Evolutionary conservation across 1,284 basidiomycete species (phyloP).

Genomic region (Ceratobasidium sp.): DNA sequence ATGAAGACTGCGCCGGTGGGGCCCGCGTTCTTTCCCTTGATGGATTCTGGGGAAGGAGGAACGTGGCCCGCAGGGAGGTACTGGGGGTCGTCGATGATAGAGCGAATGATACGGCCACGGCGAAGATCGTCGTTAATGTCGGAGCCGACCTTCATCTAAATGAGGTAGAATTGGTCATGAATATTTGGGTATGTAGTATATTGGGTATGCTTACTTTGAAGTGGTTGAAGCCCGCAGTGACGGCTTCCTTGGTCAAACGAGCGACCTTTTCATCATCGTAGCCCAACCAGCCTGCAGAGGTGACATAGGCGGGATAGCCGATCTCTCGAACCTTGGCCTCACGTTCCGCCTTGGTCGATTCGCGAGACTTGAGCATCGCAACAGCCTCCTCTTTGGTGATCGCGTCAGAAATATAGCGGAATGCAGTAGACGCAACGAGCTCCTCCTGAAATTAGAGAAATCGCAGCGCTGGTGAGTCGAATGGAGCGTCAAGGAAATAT

Average conservation of each 20-base stretch:
- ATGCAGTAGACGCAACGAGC: constrained; percentile 85
- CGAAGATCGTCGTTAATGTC: constrained; percentile 86
- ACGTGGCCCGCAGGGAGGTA: constrained; percentile 70
- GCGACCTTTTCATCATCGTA: constrained; percentile 94
- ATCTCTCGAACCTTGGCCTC: constrained; percentile 77
- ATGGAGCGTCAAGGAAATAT: neutral
- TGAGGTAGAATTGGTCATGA: constrained; percentile 21
- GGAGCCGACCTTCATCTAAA: constrained; percentile 91
- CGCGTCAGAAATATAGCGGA: constrained; percentile 94
- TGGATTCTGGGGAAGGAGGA: constrained; percentile 74
- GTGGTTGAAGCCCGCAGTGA: constrained; percentile 91
- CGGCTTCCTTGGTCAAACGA: constrained; percentile 86
- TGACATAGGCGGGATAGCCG: constrained; percentile 95
- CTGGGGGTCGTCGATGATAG: constrained; percentile 92
- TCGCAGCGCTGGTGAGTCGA: constrained; percentile 35
- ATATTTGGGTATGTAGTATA: neutral
- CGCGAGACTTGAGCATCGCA: constrained; percentile 82
- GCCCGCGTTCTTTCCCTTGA: constrained; percentile 91
- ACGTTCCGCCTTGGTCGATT: constrained; percentile 81
- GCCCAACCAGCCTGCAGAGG: constrained; percentile 92
- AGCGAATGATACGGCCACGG: constrained; percentile 88
- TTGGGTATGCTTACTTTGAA: constrained; percentile 72
- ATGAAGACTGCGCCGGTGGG: constrained; percentile 94
- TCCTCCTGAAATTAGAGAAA: constrained; percentile 71
- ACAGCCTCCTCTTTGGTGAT: constrained; percentile 93